Conservation (phyloP, 2,329 filamentous ascomycete genomes). For the Metarhizium guizhouense region DNA sequence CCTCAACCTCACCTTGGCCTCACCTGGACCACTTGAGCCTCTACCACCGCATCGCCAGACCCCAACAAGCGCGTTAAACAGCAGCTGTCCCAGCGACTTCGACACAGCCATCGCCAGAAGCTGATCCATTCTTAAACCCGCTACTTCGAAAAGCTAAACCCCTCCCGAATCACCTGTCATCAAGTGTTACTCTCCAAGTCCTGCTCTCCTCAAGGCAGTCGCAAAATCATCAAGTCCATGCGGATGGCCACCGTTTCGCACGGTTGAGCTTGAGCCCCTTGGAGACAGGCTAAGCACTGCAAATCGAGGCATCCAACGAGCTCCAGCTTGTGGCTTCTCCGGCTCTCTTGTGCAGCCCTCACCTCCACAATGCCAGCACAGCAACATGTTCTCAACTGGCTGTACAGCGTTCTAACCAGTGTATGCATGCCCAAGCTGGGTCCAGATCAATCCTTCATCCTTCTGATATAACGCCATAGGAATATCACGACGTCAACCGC, state of each 20-base stretch:
- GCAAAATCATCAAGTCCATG: neutral
- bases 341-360: neutral
- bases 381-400: constrained; percentile 88
- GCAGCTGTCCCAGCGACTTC: too few species aligned
- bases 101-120: too few species aligned
- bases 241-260: neutral
- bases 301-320: neutral
- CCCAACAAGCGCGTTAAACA: neutral
- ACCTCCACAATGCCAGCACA: constrained; percentile 56
- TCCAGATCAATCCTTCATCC: constrained; percentile 7
- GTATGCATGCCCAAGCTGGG: constrained; percentile 32
- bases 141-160: too few species aligned
- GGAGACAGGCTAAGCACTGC: neutral
- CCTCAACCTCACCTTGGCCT: too few species aligned
- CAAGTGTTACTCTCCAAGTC: too few species aligned
- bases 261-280: neutral
- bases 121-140: too few species aligned
- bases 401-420: constrained; percentile 81
- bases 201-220: neutral
- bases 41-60: neutral
- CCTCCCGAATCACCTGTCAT: too few species aligned
- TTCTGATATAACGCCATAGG: constrained; percentile 39
- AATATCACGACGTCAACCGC: constrained; percentile 87
- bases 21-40: neutral
- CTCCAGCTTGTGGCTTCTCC: neutral